Conservation (phyloP, 108 stramenopile genomes). For the Bacterosira constricta region DNA sequence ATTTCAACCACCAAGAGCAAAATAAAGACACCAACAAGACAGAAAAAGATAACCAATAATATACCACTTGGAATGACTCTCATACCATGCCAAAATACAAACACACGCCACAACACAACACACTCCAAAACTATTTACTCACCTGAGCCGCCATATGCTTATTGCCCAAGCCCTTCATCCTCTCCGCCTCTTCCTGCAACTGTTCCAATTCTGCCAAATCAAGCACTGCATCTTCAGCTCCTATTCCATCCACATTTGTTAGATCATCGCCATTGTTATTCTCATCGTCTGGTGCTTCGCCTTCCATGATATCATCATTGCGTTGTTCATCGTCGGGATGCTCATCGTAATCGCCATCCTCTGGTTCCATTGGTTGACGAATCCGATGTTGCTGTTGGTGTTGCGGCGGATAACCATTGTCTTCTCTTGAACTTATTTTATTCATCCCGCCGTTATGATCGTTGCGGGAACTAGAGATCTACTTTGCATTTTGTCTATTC, state of each 20-base stretch:
- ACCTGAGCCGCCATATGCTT: slow-evolving; percentile 92
- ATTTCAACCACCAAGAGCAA: no score
- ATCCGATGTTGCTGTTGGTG: no score
- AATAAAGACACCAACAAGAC: no score
- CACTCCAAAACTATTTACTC: slow-evolving; percentile 16
- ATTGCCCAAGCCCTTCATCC: slow-evolving; percentile 89
- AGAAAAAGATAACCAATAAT: no score
- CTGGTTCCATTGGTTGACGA: slow-evolving; percentile 7
- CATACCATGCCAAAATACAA: background rate
- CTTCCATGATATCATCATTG: background rate
- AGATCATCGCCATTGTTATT: no score
- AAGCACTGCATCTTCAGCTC: slow-evolving; percentile 70
- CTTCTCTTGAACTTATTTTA: background rate
- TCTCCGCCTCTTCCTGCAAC: slow-evolving; percentile 83
- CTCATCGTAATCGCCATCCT: background rate
- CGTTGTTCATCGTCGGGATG: background rate
- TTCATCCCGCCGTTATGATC: background rate
- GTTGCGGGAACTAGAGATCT: background rate
- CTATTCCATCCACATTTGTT: no score
- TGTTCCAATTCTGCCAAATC: slow-evolving; percentile 84
- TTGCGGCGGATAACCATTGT: slow-evolving; percentile 6
- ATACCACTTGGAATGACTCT: no score
- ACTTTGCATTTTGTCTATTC: background rate
- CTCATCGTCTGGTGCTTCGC: background rate
- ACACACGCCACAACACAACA: background rate